Conservation (phyloP, 2,329 filamentous ascomycete species). For the Calonectria naviculata region DNA sequence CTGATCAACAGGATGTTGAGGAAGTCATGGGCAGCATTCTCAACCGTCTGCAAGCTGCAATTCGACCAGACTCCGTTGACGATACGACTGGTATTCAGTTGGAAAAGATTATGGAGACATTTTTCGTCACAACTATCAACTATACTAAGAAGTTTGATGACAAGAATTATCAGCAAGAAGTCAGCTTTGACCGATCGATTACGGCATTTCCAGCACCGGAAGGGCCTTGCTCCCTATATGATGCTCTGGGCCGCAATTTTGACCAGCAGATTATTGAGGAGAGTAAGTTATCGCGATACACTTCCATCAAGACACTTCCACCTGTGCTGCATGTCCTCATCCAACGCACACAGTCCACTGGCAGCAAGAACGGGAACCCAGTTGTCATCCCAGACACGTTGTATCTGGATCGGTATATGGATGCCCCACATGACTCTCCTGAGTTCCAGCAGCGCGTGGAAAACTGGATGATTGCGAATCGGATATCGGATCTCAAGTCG, state of each 20-base stretch:
- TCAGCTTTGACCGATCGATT: constrained; percentile 70
- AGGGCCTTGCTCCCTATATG: constrained; percentile 75
- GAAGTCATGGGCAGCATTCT: constrained; percentile 96
- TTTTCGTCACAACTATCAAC: constrained; percentile 71
- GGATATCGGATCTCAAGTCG: constrained; percentile 67
- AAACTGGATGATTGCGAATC: constrained; percentile 79
- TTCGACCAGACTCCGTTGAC: constrained; percentile 75
- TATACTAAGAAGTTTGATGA: constrained; percentile 66
- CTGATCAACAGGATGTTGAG: constrained; percentile 91
- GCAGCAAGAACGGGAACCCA: constrained; percentile 80
- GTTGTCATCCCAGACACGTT: constrained; percentile 84
- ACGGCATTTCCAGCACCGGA: constrained; percentile 67
- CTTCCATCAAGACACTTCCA: constrained; percentile 80
- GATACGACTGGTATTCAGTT: constrained; percentile 77
- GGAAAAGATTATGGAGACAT: constrained; percentile 80
- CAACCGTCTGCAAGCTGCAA: constrained; percentile 89
- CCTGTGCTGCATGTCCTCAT: constrained; percentile 92
- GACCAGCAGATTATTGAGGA: constrained; percentile 81
- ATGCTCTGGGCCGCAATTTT: constrained; percentile 87
- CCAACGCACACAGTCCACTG: constrained; percentile 81
- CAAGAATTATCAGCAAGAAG: constrained; percentile 54
- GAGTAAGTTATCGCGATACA: constrained; percentile 71
- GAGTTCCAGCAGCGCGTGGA: constrained; percentile 74
- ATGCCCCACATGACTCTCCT: constrained; percentile 68
- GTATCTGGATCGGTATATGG: constrained; percentile 90